Evolutionary conservation across 371 early-diverging fungal species (phyloP).

Genomic region (Rhizopus arrhizus): DNA sequence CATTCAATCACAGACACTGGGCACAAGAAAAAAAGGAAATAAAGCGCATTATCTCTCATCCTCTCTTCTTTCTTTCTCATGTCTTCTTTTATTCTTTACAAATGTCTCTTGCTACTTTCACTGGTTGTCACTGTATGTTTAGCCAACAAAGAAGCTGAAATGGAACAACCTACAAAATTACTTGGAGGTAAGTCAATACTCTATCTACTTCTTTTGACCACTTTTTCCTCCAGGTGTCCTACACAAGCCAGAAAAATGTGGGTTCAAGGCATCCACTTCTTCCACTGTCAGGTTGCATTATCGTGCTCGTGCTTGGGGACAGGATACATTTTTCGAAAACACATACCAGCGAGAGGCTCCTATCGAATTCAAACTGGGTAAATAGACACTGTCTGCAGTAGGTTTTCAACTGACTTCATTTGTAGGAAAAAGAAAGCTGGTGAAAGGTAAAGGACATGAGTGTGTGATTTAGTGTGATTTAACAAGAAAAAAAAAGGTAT

Average conservation of each 20-base stretch:
- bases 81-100: conserved; percentile 1
- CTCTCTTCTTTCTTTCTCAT: conserved; percentile 7
- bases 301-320: conserved; percentile 38
- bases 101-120: not conserved
- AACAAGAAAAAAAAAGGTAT: conserved; percentile 42
- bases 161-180: conserved; percentile 31
- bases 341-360: conserved; percentile 27
- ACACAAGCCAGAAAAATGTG: conserved; percentile 26
- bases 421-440: conserved; percentile 35
- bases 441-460: conserved; percentile 23
- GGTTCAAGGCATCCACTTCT: conserved; percentile 21
- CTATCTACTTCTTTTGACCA: not conserved
- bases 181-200: conserved; percentile 30
- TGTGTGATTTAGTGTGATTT: not conserved
- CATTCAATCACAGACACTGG: too few species aligned
- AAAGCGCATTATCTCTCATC: not conserved
- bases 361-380: conserved; percentile 29
- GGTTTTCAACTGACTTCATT: not conserved
- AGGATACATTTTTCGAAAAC: conserved; percentile 31
- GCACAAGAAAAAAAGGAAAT: too few species aligned
- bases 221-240: conserved; percentile 21
- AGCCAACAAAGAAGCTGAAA: conserved; percentile 12
- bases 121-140: conserved; percentile 2
- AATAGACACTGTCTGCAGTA: not conserved
- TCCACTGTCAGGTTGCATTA: conserved; percentile 37